phyloP scores from a whole-genome alignment of 2,329 filamentous ascomycete genomes.

The Colletotrichum destructivum region DNA sequence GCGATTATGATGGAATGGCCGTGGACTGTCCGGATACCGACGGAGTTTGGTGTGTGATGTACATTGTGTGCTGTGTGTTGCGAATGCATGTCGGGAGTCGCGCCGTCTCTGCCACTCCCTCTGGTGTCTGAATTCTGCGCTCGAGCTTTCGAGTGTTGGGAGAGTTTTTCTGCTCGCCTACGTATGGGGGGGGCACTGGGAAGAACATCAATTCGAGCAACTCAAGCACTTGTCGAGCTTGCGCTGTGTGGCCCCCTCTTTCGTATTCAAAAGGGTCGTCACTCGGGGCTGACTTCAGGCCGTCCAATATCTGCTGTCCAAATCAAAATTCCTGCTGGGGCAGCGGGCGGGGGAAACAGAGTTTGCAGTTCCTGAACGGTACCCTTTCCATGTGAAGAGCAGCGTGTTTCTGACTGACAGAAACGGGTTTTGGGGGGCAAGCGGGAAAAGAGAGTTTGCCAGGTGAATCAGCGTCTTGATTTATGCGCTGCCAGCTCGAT shows the following conservation, averaged over 20 bases:
- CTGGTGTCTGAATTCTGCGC: slow-evolving; percentile 9
- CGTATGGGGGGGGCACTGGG: slow-evolving; percentile 15
- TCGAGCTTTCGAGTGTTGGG: slow-evolving; percentile 23
- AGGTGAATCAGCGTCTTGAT: slow-evolving; percentile 38
- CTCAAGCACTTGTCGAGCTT: neutral
- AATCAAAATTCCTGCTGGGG: slow-evolving; percentile 20
- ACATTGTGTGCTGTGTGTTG: slow-evolving; percentile 9
- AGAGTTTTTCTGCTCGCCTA: slow-evolving; percentile 14
- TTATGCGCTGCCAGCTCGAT: slow-evolving; percentile 29
- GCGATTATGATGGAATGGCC: slow-evolving; percentile 25
- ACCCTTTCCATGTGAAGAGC: slow-evolving; percentile 39
- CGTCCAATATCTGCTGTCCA: slow-evolving; percentile 32
- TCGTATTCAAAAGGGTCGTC: slow-evolving; percentile 26
- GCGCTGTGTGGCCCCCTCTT: slow-evolving; percentile 22
- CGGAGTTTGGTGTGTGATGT: neutral
- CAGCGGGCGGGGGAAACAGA: slow-evolving; percentile 25
- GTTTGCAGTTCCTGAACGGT: slow-evolving; percentile 35
- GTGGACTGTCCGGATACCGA: neutral
- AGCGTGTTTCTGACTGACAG: slow-evolving; percentile 36
- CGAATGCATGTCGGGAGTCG: slow-evolving; percentile 15
- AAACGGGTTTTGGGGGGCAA: slow-evolving; percentile 35
- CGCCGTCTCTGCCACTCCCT: slow-evolving; percentile 8
- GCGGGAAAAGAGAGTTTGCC: slow-evolving; percentile 35
- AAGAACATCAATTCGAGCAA: neutral
- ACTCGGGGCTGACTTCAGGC: slow-evolving; percentile 24